Evolutionary conservation across 2,329 filamentous ascomycete genomes (phyloP).

Genomic region (Talaromyces sp.): DNA sequence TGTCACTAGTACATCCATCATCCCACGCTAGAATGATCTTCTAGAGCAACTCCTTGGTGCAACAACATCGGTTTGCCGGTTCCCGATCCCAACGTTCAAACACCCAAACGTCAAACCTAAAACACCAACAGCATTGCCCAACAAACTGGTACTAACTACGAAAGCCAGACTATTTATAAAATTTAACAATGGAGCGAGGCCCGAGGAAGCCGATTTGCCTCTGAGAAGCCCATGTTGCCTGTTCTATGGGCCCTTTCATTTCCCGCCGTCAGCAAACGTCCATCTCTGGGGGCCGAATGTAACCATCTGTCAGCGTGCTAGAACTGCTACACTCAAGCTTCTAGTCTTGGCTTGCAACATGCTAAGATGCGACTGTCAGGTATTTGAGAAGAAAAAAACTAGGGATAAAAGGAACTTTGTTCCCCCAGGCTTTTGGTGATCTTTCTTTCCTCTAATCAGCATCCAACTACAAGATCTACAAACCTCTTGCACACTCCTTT

Average conservation of each 20-base stretch:
- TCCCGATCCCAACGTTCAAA: too few species aligned
- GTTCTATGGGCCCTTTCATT: neutral
- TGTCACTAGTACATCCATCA: too few species aligned
- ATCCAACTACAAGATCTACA: neutral
- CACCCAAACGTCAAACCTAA: neutral
- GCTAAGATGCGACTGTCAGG: neutral
- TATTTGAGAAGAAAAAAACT: neutral
- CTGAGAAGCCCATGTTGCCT: neutral
- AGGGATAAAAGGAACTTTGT: neutral
- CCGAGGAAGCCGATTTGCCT: neutral
- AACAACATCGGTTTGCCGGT: neutral
- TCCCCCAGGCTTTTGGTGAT: neutral
- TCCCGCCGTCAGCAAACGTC: conserved; percentile 2
- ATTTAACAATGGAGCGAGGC: neutral
- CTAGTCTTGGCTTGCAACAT: neutral
- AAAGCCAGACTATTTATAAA: neutral
- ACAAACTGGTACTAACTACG: neutral
- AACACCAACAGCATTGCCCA: neutral
- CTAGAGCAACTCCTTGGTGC: neutral
- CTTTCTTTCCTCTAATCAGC: neutral
- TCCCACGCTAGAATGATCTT: neutral
- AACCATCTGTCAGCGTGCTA: neutral
- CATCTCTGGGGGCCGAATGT: conserved; percentile 6
- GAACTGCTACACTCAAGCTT: neutral
- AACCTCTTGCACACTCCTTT: neutral